Evolutionary conservation across 1,139 yeast genomes (phyloP), one percentile per base, ranked within the genome.

Genomic region (Geotrichum bryndzae): DNA sequence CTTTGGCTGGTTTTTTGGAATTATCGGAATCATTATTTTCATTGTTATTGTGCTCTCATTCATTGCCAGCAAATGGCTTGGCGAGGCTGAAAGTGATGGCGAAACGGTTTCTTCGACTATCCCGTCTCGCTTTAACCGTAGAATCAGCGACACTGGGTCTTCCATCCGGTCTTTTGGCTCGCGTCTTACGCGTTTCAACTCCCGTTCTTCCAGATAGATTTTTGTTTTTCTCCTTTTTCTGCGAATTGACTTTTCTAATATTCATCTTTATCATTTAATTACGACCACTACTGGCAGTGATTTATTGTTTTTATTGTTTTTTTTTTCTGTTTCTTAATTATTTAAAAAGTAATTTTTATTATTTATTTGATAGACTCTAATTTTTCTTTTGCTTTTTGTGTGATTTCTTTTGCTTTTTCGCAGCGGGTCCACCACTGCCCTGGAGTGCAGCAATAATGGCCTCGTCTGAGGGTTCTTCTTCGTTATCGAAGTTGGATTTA

Each of bases 401-500:
- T 13, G 57, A 46, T 53, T 56, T 51, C 11, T 53, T 29, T 50
- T 60, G 33, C 22, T 46, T 54, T 29, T 59, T 48, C 29, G 31
- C 27, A 35, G 48, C 38, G 35, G 35, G 25, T 2, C 51, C 29
- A 18, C 33, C 13, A 10, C 29, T 25, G n/a, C 57, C 60, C 41
- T 54, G 56, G 45, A 60, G 51, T 10, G 57, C 57, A 10, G 35
- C 50, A 50, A 56, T 41, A 51, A 60, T 48, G 8, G 60, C 57
- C 22, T 73, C 77, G 29, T 75, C 75, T 22, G 71, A 67, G 7
- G 88, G 85, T 6, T 88, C 90, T n/a, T 82, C 80, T 66, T 84
- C 86, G 65, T 79, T 79, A 58, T 82, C 82, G 75, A 92, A 91
- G 1, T 88, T 90, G 63, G 85, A 86, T 74, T 86, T 84, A 74